phyloP scores from a whole-genome alignment of 1,284 basidiomycete genomes.

The Flammula alnicola region DNA sequence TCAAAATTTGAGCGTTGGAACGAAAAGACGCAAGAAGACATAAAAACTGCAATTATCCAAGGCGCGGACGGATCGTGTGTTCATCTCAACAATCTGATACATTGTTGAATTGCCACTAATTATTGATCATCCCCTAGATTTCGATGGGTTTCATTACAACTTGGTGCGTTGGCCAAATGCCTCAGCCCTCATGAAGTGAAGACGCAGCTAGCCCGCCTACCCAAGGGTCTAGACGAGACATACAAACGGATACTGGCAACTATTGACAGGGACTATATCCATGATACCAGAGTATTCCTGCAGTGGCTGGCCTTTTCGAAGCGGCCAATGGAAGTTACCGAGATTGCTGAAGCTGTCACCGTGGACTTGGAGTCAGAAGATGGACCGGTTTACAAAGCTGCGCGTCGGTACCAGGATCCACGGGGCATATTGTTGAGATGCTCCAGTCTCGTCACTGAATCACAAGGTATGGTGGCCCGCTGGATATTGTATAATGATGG shows the following conservation, averaged over 20 bases:
- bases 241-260: constrained; percentile 1
- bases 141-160: background rate
- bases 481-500: background rate
- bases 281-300: background rate
- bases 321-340: background rate
- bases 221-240: constrained; percentile 5
- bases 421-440: background rate
- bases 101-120: too few relatives aligned
- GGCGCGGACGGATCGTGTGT: background rate
- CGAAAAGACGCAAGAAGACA: background rate
- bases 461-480: background rate
- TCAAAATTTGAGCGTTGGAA: background rate
- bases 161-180: background rate
- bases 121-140: too few relatives aligned
- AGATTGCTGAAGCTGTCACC: background rate
- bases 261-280: background rate
- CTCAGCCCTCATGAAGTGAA: background rate
- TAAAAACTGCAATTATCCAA: background rate
- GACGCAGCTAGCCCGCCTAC: background rate
- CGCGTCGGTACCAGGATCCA: background rate
- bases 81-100: background rate
- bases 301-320: background rate
- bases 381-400: background rate
- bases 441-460: background rate
- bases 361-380: background rate